Base-by-base conservation (phyloP, 768 basidiomycete species). In the Rhizopogon vulgaris region DNA sequence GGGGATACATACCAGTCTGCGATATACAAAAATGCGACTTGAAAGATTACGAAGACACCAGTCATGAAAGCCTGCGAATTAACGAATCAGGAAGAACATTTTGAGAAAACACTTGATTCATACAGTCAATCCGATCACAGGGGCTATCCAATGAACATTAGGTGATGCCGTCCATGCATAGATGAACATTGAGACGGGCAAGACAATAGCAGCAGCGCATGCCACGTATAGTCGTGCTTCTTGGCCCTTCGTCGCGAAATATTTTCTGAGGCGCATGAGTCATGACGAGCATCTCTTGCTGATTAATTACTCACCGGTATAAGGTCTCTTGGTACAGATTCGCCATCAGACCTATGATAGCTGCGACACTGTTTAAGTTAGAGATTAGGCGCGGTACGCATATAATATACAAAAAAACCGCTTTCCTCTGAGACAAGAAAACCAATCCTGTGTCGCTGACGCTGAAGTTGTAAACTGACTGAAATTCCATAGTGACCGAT, bases 81-180 rank as follows among this genome's bases (percentile, higher is more conserved):
- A 4, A 15, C 0, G 10, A 42, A 55, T 3, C 66, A 52, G 17
- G 14, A 27, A 27, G 15, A 49, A 10, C 15, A 22, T 37, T 6
- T 15, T 15, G 38, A 12, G 27, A 38, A 42, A 42, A 6, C 4
- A 40, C n/a, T 17, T 30, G n/a, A 25, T 11, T 28, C 60, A 45
- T 6, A 66, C 63, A 56, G 60, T 56, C 32, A 65, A 12, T 50
- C 60, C 63, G 12, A 58, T 38, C 9, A 56, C 18, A 1, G 65
- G 60, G 2, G n/a, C 79, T 12, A 84, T 78, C 86, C 87, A 89
- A 48, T 75, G 79, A 12, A 87, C 71, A 3, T 55, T 58, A 0
- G 76, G 59, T 51, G 74, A 80, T 14, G 80, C 77, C 18, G 82
- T 80, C 80, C 84, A 87, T 0, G 83, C 85, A 58, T 82, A 88